Evolutionary conservation across 129 eudicot species (phyloP), one percentile per base, ranked within the genome.

Genomic region (Flaveria bidentis): DNA sequence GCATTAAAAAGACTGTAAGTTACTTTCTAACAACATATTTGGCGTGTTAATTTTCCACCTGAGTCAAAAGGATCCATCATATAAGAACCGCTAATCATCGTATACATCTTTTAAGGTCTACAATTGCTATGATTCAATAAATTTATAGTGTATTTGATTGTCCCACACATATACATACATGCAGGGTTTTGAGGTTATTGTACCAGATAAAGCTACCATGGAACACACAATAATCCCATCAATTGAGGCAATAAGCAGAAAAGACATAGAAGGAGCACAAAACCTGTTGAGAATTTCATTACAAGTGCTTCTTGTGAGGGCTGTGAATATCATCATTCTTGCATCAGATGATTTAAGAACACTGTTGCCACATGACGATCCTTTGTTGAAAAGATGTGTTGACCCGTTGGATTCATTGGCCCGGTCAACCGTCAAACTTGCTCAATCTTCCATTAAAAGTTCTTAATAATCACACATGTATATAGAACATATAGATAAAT

Each of bases 371-470:
- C 78, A 25, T 5, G 86, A 90, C 75, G 97, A 93, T 76, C 98
- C 95, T 69, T 82, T 88, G 60, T 81, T 83, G 65, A 90, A 67
- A 78, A 88, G 82, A 82, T 90, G 98, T 56, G 28, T 90, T n/a
- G 92, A 88, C 72, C 97, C 97, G 2, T 47, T 87, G 83, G 96
- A 92, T 86, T 87, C 93, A 6, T 83, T 92, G 68, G 92, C 89
- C 51, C 78, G 90, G 77, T 90, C 88, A 64, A 83, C 87, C 53
- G 25, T 92, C 44, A 75, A 82, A 77, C 79, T 76, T 52, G 76
- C 81, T 82, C 83, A 82, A 78, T 82, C 88, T 56, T 60, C 76
- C 45, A 64, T 56, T 26, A 68, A 25, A 41, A 46, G 61, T 60
- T 64, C 64, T 60, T 53, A 74, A 55, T 53, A 33, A 58, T 76